Base-by-base conservation (phyloP, 2,329 filamentous ascomycete species). In the Phoma herbarum region DNA sequence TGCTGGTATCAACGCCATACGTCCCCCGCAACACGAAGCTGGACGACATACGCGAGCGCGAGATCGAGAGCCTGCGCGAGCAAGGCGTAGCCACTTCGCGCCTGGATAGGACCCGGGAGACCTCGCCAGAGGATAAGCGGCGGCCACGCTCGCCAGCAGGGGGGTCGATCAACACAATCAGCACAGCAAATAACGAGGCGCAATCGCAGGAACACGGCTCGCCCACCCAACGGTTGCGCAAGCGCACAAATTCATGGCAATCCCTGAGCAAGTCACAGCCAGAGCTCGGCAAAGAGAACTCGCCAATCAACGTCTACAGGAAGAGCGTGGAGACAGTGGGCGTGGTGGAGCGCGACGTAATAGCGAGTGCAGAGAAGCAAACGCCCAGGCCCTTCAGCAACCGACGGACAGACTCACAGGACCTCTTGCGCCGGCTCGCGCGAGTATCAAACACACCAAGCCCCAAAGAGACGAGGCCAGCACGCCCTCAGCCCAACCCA, bases 1-100 rank as follows among this genome's bases (percentile, higher is more conserved):
- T 84, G 37, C 75, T 83, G 5, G 79, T 79, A 4, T 83, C 81
- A 4, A 84, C 82, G 3, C 82, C 82, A 14, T 76, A 75, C 60
- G 66, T 79, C 22, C 73, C 75, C n/a, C 71, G 77, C 66, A 81
- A 70, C 56, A 77, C 74, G 2, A 68, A 66, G 29, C 70, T 83
- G 25, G 80, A 82, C 58, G 75, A 79, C 37, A 78, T 82, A 45
- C 72, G 78, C 44, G 73, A 77, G 60, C 70, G 75, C 18, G 81
- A 82, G 59, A 72, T 78, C 14, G 76, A 80, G 51, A 73, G 65
- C 18, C 54, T 78, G 26, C 76, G 74, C 56, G 73, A 75, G 51
- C 71, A 73, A 49, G 72, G 65, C 11, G 63, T 75, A 11, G 66
- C 73, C n/a, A 71, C 71, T 6, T 70, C 64, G 43, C 65, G 70